Evolutionary conservation across 1,284 basidiomycete species (phyloP), one percentile per base, ranked within the genome.

Genomic region (Ceraceosorus guamensis): DNA sequence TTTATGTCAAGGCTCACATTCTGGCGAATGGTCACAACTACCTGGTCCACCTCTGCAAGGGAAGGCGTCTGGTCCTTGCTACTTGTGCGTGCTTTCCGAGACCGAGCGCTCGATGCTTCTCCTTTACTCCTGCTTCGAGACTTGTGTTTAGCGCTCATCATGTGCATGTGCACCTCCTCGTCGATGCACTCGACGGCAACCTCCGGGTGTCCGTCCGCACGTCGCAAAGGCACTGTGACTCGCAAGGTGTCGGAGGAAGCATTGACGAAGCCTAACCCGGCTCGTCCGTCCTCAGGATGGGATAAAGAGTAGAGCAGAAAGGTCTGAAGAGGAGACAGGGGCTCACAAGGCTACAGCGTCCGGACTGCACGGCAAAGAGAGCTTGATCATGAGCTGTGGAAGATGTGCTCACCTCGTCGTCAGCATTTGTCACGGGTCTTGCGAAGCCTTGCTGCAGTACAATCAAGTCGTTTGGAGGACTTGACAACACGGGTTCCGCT

Each of bases 191-290:
- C n/a, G n/a, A n/a, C n/a, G n/a, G n/a, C n/a, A n/a, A n/a, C n/a
- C n/a, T n/a, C n/a, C n/a, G n/a, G n/a, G n/a, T n/a, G n/a, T n/a
- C n/a, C n/a, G n/a, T n/a, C n/a, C n/a, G n/a, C n/a, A n/a, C 18
- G 6, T 32, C 18, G 32, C 53, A 47, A 37, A 48, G 16, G 34
- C 37, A 58, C 35, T 45, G 16, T 24, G 55, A 70, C 55, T 31
- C n/a, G 4, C 4, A 59, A 43, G 34, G 50, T 46, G 46, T 70
- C 68, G 37, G 60, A 59, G 8, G 57, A 57, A 5, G 24, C 13
- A 35, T 61, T 51, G 47, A 70, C 61, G 32, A 66, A 66, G 14
- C 68, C 68, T 13, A 70, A 55, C 1, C 68, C 68, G 10, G 6
- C 13, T 11, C 46, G 58, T 16, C 52, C 57, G 5, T 18, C 10